Conservation (phyloP, 768 basidiomycete species). For the Panaeolus papilionaceus region DNA sequence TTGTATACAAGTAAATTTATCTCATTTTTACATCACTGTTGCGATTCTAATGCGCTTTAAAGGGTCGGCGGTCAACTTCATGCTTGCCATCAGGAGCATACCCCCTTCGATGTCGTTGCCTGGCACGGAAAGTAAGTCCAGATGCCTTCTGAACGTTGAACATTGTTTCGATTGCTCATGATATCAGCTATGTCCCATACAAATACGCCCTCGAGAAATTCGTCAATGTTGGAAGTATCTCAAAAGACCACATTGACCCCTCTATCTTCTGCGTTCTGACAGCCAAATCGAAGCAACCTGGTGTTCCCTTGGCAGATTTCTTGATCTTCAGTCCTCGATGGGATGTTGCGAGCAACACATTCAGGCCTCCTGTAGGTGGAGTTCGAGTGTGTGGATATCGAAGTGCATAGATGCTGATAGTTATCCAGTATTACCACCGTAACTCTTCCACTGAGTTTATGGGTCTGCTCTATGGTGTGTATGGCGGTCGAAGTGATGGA, state of each 20-base stretch:
- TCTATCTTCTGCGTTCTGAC: conserved; percentile 75
- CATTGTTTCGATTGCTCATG: not conserved
- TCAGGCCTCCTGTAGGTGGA: conserved; percentile 60
- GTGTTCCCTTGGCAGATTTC: conserved; percentile 67
- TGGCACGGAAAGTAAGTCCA: conserved; percentile 68
- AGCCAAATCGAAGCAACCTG: conserved; percentile 63
- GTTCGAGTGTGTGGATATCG: conserved; percentile 9
- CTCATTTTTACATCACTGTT: not conserved
- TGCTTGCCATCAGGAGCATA: conserved; percentile 62
- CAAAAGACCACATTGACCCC: conserved; percentile 74
- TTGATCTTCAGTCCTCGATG: conserved; percentile 69
- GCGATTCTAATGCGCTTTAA: conserved; percentile 11
- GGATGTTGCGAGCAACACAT: conserved; percentile 65
- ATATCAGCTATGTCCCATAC: conserved; percentile 63
- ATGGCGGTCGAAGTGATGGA: conserved; percentile 66
- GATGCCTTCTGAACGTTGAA: conserved; percentile 17
- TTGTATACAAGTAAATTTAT: conserved; percentile 53
- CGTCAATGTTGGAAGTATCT: conserved; percentile 65
- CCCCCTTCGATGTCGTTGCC: conserved; percentile 76
- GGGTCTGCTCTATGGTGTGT: conserved; percentile 67
- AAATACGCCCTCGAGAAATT: conserved; percentile 73
- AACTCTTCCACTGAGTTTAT: conserved; percentile 70
- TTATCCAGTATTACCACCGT: conserved; percentile 63
- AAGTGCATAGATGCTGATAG: not conserved
- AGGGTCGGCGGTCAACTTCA: conserved; percentile 64